Evolutionary conservation across 2,329 filamentous ascomycete genomes (phyloP).

Genomic region (Neoarthrinium moseri): DNA sequence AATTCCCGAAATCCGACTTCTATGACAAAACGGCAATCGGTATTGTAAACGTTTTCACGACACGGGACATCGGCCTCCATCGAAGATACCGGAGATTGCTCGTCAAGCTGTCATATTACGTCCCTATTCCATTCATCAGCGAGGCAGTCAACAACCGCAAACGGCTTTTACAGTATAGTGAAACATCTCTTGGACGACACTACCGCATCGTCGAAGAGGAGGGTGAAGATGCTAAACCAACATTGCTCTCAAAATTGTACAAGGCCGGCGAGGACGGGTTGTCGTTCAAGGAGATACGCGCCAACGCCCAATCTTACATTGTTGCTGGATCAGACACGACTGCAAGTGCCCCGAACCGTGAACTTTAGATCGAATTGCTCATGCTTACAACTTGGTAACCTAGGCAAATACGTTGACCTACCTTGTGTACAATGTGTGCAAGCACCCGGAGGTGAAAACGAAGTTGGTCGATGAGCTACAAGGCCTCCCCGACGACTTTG

Average conservation of each 20-base stretch:
- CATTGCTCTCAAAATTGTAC: slow-evolving; percentile 36
- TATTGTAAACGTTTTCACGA: slow-evolving; percentile 37
- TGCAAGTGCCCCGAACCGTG: background rate
- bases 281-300: slow-evolving; percentile 30
- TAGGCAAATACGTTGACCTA: slow-evolving; percentile 47
- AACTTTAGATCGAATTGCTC: no score
- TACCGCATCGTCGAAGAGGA: slow-evolving; percentile 18
- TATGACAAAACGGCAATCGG: slow-evolving; percentile 17
- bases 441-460: slow-evolving; percentile 25
- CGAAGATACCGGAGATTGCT: slow-evolving; percentile 33
- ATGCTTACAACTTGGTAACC: no score
- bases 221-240: slow-evolving; percentile 19
- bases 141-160: slow-evolving; percentile 3
- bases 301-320: slow-evolving; percentile 33
- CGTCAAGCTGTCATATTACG: slow-evolving; percentile 17
- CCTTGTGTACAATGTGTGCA: slow-evolving; percentile 38
- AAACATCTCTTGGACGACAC: slow-evolving; percentile 27
- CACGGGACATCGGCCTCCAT: slow-evolving; percentile 36
- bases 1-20: slow-evolving; percentile 25
- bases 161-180: slow-evolving; percentile 23
- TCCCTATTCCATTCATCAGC: slow-evolving; percentile 23
- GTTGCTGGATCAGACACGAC: slow-evolving; percentile 53
- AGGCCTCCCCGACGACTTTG: slow-evolving; percentile 28
- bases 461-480: slow-evolving; percentile 33
- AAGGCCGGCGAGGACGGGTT: slow-evolving; percentile 28